Conservation (phyloP, 2,329 filamentous ascomycete species). For the Aspergillus texensis region DNA sequence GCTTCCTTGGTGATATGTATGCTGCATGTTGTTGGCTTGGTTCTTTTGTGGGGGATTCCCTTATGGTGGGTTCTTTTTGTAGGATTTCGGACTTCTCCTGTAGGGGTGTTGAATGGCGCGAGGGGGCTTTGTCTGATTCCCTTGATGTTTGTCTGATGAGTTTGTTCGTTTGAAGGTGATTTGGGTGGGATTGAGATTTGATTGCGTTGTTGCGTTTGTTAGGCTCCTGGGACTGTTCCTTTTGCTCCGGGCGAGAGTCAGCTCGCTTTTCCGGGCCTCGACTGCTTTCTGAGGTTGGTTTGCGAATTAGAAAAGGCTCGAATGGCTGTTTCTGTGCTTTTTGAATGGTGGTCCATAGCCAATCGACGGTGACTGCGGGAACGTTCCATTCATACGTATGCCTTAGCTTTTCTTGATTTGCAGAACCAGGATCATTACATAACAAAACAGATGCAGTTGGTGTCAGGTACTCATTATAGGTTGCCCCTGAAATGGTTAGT, state of each 20-base stretch:
- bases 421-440: constrained; percentile 58
- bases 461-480: constrained; percentile 77
- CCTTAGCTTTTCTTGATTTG: constrained; percentile 73
- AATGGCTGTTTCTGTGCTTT: constrained; percentile 52
- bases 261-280: constrained; percentile 23
- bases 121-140: neutral
- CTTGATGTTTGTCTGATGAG: neutral
- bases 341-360: constrained; percentile 81
- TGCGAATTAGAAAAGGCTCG: constrained; percentile 47
- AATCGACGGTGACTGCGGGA: constrained; percentile 77
- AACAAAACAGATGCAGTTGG: constrained; percentile 74
- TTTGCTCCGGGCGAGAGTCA: constrained; percentile 23
- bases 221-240: constrained; percentile 5
- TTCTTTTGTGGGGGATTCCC: neutral
- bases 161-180: neutral
- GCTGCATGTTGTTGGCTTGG: neutral
- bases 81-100: neutral
- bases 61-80: constrained; percentile 2
- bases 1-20: constrained; percentile 16
- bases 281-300: constrained; percentile 23
- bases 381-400: constrained; percentile 75
- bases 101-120: neutral
- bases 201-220: constrained; percentile 7
- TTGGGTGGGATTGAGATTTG: neutral
- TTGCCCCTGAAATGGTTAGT: constrained; percentile 59